A percentile compares a stretch with the other conserved stretches of the same genome.
phyloP scores from a whole-genome alignment of 2,329 filamentous ascomycete species.

The Botrytis squamosa region DNA sequence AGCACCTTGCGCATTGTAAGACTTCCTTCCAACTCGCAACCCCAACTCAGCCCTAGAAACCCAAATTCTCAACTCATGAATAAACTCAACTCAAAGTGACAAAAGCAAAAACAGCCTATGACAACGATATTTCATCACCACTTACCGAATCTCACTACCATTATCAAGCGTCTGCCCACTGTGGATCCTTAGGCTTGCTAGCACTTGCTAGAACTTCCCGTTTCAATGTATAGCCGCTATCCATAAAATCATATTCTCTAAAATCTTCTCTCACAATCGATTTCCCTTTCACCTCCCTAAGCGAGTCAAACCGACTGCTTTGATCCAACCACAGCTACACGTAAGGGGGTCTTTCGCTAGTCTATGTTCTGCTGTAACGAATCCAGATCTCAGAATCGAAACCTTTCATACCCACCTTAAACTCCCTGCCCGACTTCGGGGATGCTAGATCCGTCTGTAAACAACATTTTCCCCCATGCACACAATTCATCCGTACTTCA shows the following conservation, averaged over 20 bases:
- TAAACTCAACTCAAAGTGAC: neutral
- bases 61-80: neutral
- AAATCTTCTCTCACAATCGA: neutral
- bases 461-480: accelerated
- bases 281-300: neutral
- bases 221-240: too few relatives aligned
- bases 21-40: neutral
- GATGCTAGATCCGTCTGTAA: neutral
- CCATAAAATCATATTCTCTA: too few relatives aligned
- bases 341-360: too few relatives aligned
- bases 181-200: neutral
- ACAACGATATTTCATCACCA: neutral
- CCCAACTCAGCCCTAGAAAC: neutral
- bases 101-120: neutral
- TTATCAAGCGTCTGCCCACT: too few relatives aligned
- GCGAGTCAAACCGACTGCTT: too few relatives aligned
- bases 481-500: neutral
- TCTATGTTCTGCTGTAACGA: neutral
- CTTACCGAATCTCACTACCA: accelerated
- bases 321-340: too few relatives aligned
- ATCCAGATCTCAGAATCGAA: neutral
- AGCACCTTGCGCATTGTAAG: neutral
- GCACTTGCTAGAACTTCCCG: neutral
- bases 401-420: neutral
- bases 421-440: neutral